A percentile compares a stretch with the other conserved stretches of the same genome.
phyloP scores from a whole-genome alignment of 2,329 filamentous ascomycete genomes.

The Aureobasidium leucospermi region DNA sequence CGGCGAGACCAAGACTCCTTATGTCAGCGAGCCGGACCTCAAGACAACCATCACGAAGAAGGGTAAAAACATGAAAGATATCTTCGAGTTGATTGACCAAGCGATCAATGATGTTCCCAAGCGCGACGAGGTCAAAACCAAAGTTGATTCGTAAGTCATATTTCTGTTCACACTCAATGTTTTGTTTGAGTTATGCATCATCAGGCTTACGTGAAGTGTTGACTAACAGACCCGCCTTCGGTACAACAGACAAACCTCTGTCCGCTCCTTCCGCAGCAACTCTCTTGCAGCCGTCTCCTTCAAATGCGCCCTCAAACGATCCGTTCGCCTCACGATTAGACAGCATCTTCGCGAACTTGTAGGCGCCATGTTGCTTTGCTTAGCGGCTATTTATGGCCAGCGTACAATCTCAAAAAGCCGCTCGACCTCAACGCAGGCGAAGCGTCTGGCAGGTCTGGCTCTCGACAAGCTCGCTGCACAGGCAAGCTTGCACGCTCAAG shows the following conservation, averaged over 20 bases:
- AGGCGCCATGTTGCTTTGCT: constrained; percentile 42
- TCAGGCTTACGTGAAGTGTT: constrained; percentile 17
- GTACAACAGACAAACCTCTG: constrained; percentile 64
- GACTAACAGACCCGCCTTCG: constrained; percentile 80
- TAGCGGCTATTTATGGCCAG: constrained; percentile 55
- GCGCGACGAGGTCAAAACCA: constrained; percentile 53
- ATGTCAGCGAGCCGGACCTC: constrained; percentile 61
- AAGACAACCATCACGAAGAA: constrained; percentile 72
- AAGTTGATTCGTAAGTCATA: constrained; percentile 51
- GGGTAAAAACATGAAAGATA: constrained; percentile 79
- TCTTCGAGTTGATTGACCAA: constrained; percentile 77
- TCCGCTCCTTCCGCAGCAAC: constrained; percentile 63
- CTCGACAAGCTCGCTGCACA: constrained; percentile 76
- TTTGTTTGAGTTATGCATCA: constrained; percentile 15
- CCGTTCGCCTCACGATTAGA: constrained; percentile 72
- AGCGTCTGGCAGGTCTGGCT: constrained; percentile 74
- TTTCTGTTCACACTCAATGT: constrained; percentile 19
- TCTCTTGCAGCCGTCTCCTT: constrained; percentile 89
- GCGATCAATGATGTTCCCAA: constrained; percentile 64
- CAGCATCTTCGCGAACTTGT: constrained; percentile 80
- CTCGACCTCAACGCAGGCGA: constrained; percentile 65
- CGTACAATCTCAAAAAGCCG: constrained; percentile 55
- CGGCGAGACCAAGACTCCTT: constrained; percentile 61
- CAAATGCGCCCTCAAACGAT: constrained; percentile 71
- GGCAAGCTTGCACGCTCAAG: constrained; percentile 66